Evolutionary conservation across 1,139 yeast genomes (phyloP), one percentile per base, ranked within the genome.

Genomic region (Suhomyces terraborum): DNA sequence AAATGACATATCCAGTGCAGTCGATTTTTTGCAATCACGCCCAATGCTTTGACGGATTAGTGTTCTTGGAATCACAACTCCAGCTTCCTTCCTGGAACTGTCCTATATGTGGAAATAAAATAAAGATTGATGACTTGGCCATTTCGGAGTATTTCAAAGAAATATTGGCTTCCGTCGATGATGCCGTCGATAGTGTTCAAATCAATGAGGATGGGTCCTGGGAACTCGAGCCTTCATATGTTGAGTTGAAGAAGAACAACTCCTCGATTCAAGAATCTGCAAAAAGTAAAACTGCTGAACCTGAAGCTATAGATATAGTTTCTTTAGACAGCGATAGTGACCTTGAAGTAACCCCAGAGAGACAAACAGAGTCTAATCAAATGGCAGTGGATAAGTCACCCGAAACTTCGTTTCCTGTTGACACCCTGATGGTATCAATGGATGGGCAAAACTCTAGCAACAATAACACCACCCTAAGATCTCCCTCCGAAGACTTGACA

Each of bases 1-100:
- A 81, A 46, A 79, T 85, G 73, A 66, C 67, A 42, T 63, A 70
- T 44, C 93, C 94, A 0, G 77, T 75, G 2, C 77, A 79, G 50
- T 77, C 87, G 2, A 63, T 70, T 0, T 67, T 63, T 41, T 85
- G 93, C 59, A 66, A 74, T 28, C 94, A 85, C 57, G 60, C 82
- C n/a, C 83, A 79, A 52, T 84, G 93, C 53, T 84, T 84, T 60
- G 94, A 85, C 61, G 83, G 81, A 0, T 57, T 68, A 20, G 75
- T 81, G 38, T 85, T 73, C 53, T 54, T 85, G 10, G 73, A 76
- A 44, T 67, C 82, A 22, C 93, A 84, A 54, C 65, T 69, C 36
- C 84, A 79, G 52, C 66, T 78, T 1, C 82, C 89, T 0, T 72
- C 80, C 0, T 84, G 88, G 88, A 62, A 61, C 31, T 85, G 94